Base-by-base conservation (phyloP, 129 eudicot species). In the Chrysanthemum seticuspe region DNA sequence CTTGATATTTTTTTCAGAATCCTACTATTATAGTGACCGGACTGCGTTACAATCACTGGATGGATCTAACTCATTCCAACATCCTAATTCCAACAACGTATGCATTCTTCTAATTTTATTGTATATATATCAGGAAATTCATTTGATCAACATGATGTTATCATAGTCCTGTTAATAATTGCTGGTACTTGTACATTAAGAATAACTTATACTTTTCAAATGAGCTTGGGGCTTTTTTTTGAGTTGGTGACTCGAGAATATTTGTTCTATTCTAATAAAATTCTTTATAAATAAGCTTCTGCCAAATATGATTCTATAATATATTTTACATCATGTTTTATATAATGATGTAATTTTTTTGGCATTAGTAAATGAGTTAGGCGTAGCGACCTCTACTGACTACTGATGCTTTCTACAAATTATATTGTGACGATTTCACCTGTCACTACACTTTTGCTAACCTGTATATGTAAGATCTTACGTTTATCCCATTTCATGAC, bases 21-120 rank as follows among this genome's bases (percentile, higher is more conserved):
- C 83, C 66, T 80, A 81, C 69, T 79, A 79, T 63, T 73, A 57
- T 61, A 83, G 81, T 34, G 92, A 77, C 75, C 69, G 14, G 25
- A 69, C 55, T 74, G 68, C 64, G 2, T 67, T 58, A 62, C 81
- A 68, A 60, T 74, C 83, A 45, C 62, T 68, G 70, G 87, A 76
- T 62, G 79, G 66, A 49, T 66, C 81, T 23, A 77, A 40, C 69
- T 25, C 73, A 23, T 82, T 65, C 18, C 80, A 83, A 65, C 75
- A 27, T 76, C 72, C 85, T 68, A 80, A 77, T 69, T 59, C 79
- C 58, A 55, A 73, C 88, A 79, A 70, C 79, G 96, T 86, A 72
- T 72, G 86, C 68, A 50, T 27, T 76, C 34, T 54, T 70, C 49
- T 18, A 15, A 13, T 27, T 54, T 65, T 27, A 47, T 78, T 53